Base-by-base conservation (phyloP, 768 basidiomycete species). In the Russula sp. region DNA sequence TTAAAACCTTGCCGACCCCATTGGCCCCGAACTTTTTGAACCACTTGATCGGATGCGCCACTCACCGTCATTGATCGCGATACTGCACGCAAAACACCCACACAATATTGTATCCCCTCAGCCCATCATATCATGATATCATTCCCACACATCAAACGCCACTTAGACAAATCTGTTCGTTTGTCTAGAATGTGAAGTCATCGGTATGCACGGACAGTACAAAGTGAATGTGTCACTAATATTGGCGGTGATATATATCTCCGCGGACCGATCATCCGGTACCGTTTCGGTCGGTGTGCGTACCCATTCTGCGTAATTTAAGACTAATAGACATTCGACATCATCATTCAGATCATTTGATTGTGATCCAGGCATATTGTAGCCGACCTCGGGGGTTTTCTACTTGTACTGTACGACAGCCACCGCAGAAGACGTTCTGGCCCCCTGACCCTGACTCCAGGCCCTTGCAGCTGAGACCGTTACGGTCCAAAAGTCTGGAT, bases 1-100 rank as follows among this genome's bases (percentile, higher is more conserved):
- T 10, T 10, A 48, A 48, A 48, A 22, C 22, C 10, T 48, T 40
- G 34, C 34, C 10, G 34, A 9, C 44, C 44, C n/a, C n/a, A 22
- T 11, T 48, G 11, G n/a, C 10, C 44, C 44, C 44, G 9, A 44
- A 3, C 2, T 22, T 46, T 46, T 11, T 22, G 9, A n/a, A 7
- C 9, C 44, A 44, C 44, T n/a, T 48, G 46, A 48, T 48, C 9
- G 46, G 46, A 48, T 48, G 46, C 46, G 46, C 46, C 46, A 48
- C 46, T 48, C 22, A 13, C 44, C 20, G 42, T 44, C 42, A 44
- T 22, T n/a, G 44, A 46, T 46, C 44, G 18, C 9, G n/a, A 46
- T 22, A 11, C 44, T 30, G 28, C 5, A 30, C 28, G 3, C 44
- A 1, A 44, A 44, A 46, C 44, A 46, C 44, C 42, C 42, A 10